Evolutionary conservation across 1,284 basidiomycete species (phyloP).

Genomic region (Naganishia sp.): DNA sequence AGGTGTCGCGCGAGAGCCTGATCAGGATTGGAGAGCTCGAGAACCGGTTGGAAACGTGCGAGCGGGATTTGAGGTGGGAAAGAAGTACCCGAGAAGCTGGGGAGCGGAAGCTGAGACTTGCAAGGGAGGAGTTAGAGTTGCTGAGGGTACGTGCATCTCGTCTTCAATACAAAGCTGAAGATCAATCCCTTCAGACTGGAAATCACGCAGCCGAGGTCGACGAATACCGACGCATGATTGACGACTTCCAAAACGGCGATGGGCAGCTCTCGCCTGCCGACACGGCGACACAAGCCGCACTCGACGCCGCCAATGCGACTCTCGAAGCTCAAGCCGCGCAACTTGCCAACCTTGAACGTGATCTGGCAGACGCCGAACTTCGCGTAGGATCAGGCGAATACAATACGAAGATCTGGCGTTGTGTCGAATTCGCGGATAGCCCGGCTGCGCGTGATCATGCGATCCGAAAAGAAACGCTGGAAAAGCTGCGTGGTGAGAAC

Average conservation of each 20-base stretch:
- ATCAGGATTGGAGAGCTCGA: slow-evolving; percentile 38
- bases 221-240: slow-evolving; percentile 27
- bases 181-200: not conserved
- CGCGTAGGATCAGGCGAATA: slow-evolving; percentile 58
- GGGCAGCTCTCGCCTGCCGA: slow-evolving; percentile 10
- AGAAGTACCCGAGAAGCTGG: slow-evolving; percentile 46
- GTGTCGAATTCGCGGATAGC: slow-evolving; percentile 56
- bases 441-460: slow-evolving; percentile 57
- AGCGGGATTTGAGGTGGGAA: slow-evolving; percentile 50
- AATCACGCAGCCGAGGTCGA: slow-evolving; percentile 24
- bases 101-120: slow-evolving; percentile 45
- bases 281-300: slow-evolving; percentile 23
- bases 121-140: slow-evolving; percentile 43
- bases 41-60: slow-evolving; percentile 39
- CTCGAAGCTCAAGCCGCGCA: slow-evolving; percentile 34
- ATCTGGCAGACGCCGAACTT: slow-evolving; percentile 47
- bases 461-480: slow-evolving; percentile 55
- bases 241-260: slow-evolving; percentile 30
- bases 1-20: slow-evolving; percentile 39
- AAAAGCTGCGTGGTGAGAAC: slow-evolving; percentile 58
- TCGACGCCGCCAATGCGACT: slow-evolving; percentile 21
- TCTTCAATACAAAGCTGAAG: not conserved
- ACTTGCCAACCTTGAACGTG: slow-evolving; percentile 39
- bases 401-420: slow-evolving; percentile 55
- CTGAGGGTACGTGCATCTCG: slow-evolving; percentile 8